A percentile compares a stretch with the other conserved stretches of the same genome.
These are phyloP conservation scores for Ophiostoma quercus DNA, from an alignment of 2,329 filamentous ascomycete genomes.

Conservation along the genomic window DNA sequence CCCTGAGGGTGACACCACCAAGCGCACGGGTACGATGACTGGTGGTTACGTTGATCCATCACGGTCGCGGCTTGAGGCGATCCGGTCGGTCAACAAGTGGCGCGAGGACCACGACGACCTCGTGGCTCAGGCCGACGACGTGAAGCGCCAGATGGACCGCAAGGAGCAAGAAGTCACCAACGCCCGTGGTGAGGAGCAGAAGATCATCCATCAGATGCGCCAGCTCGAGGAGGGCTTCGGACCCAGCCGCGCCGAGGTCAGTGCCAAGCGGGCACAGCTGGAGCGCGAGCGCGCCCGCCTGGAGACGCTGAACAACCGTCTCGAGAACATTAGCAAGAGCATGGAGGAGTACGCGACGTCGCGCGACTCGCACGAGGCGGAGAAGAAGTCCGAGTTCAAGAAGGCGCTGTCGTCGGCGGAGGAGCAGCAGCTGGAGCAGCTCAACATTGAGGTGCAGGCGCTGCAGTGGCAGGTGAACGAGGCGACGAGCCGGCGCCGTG, in stretches of 20 bases:
- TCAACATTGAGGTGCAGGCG: slow-evolving; percentile 64
- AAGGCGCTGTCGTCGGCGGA: slow-evolving; percentile 80
- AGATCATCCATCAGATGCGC: slow-evolving; percentile 69
- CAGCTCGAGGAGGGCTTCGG: slow-evolving; percentile 79
- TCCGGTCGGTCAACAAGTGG: slow-evolving; percentile 68
- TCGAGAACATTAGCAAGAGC: slow-evolving; percentile 66
- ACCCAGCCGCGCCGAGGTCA: slow-evolving; percentile 70
- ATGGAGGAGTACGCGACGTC: slow-evolving; percentile 72
- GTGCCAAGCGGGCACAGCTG: slow-evolving; percentile 67
- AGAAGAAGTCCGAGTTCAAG: slow-evolving; percentile 83
- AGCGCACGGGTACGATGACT: slow-evolving; percentile 91
- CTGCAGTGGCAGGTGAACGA: slow-evolving; percentile 73
- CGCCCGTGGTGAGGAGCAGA: slow-evolving; percentile 78
- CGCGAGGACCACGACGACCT: slow-evolving; percentile 68
- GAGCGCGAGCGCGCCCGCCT: slow-evolving; percentile 68
- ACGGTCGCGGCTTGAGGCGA: slow-evolving; percentile 79
- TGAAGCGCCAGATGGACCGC: slow-evolving; percentile 64
- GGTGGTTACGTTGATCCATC: slow-evolving; percentile 88
- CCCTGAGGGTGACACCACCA: slow-evolving; percentile 86
- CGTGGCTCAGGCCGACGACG: slow-evolving; percentile 56
- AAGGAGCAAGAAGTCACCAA: slow-evolving; percentile 86
- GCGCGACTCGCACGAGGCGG: slow-evolving; percentile 69
- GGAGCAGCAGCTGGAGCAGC: slow-evolving; percentile 69
- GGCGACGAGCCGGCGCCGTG: slow-evolving; percentile 65
- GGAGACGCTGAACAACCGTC: slow-evolving; percentile 59